Base-by-base conservation (phyloP, 805 yeast species). In the Komagataella kurtzmanii region DNA sequence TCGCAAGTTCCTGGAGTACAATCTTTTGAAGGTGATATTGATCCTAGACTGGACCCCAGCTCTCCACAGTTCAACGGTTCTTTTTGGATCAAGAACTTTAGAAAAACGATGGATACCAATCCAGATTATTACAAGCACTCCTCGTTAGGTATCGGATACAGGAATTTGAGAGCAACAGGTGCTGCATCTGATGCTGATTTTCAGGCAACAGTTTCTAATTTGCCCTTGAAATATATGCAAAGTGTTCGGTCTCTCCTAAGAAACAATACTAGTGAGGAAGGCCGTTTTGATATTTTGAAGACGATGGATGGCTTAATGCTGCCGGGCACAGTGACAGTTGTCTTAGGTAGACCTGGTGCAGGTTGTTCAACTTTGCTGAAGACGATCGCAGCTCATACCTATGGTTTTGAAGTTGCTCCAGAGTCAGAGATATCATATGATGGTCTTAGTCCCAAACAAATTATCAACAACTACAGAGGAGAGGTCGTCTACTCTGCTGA, bases 311-410 rank as follows among this genome's bases (percentile, higher is more conserved):
- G 82, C 17, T 51, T 75, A 3, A 69, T 81, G 52, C 68, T 67
- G 50, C 81, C 86, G 3, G 88, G 88, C 49, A 82, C 81, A 54
- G 67, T 83, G 48, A 75, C 84, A 6, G 84, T 83, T 49, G 88
- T 85, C 8, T 68, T 85, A 48, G 91, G 93, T 53, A 76, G 90
- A 65, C 91, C 91, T 1, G 91, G 91, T 59, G 79, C 88, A n/a
- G 88, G 89, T 56, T 83, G 88, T 63, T 75, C 87, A 2, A 81
- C 88, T 0, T 67, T 82, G 49, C 68, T 83, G 58, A 81, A 81
- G 58, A 75, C 85, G 3, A 69, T 81, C 45, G 69, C 83, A 44
- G 62, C 80, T 43, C 76, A 79, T 51, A 78, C 85, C 6, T 76
- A 77, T 59, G 87, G 87, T 54, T 79, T 78, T 61, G 61, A 73